Base-by-base conservation (phyloP, 495 filamentous ascomycete species). In the Xylaria curta region DNA sequence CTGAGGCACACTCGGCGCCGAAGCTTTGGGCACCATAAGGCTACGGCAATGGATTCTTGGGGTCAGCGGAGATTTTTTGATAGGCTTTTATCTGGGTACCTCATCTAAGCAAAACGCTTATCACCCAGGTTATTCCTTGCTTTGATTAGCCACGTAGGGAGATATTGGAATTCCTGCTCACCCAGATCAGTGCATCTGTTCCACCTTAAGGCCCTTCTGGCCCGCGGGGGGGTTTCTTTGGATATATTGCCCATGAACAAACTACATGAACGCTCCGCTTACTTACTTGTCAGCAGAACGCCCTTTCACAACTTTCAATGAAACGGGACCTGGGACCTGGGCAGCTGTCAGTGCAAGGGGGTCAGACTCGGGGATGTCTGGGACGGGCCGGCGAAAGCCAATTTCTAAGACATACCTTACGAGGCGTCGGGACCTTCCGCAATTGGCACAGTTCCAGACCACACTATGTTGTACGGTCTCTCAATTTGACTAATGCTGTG, bases 381-480 rank as follows among this genome's bases (percentile, higher is more conserved):
- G 62, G 62, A 66, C 61, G 62, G 49, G 54, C 66, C 60, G 53
- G 69, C 61, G 61, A 77, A 71, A 64, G 71, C 69, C 62, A 24
- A 33, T 21, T 44, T 47, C 59, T 61, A 42, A 79, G 72, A 79
- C 62, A 72, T 63, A 42, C 54, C 9, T 72, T 58, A 31, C 58
- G 49, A 75, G 58, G 68, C 62, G 66, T 72, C 77, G 76, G 76
- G 71, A 72, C 72, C 72, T 75, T 78, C 77, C 77, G 76, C 77
- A 73, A 76, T 75, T 78, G 74, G 76, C 62, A 67, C 51, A 68
- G 24, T 66, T 72, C 51, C 62, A 73, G 73, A 69, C 72, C 67
- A 63, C 51, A 68, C 36, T 61, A 9, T 46, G n/a, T 64, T 24
- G 38, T 54, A 47, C 59, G 47, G 46, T 42, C 38, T 63, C 56